Base-by-base conservation (phyloP, 768 basidiomycete species). In the Basidioascus undulatus region DNA sequence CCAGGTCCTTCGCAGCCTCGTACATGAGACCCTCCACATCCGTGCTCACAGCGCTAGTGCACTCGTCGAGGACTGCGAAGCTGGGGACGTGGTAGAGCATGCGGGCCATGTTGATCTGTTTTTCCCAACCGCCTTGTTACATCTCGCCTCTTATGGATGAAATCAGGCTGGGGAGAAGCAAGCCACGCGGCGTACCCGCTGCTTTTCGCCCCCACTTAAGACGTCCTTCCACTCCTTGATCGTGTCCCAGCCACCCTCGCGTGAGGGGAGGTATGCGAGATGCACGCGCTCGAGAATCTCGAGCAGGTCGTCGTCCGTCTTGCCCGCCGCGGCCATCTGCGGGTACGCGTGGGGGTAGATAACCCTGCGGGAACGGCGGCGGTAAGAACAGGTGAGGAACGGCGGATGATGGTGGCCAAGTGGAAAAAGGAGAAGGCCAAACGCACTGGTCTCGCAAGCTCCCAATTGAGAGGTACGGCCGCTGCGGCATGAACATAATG, bases 21-120 rank as follows among this genome's bases (percentile, higher is more conserved):
- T 94, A 96, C 81, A 96, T 86, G 47, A 71, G 65, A 0, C 86
- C 86, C 56, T 96, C 87, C 18, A 94, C 86, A 54, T 96, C 89
- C 46, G 79, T 81, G 11, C 83, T 87, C 9, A 96, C 83, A 1
- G 87, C 89, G 41, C 78, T 82, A 6, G 87, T 94, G 57, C 84
- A 92, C 53, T 96, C 86, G 58, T 87, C 83, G 45, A 87, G 61
- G 12, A 89, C 67, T 0, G 75, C 83, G 56, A 76, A 87, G 54
- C 68, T 70, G 2, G 83, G 83, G 25, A 65, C 58, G 56, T 82
- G 81, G 57, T 83, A 87, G 56, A 94, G 80, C 15, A 87, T 74
- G n/a, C 87, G 66, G 6, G 86, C 82, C 67, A 94, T 71, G 0
- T 70, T 76, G 78, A 94, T 86, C 71, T 78, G 51, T 5, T 24